Evolutionary conservation across 2,329 filamentous ascomycete species (phyloP).

Genomic region (Fusarium sp.): DNA sequence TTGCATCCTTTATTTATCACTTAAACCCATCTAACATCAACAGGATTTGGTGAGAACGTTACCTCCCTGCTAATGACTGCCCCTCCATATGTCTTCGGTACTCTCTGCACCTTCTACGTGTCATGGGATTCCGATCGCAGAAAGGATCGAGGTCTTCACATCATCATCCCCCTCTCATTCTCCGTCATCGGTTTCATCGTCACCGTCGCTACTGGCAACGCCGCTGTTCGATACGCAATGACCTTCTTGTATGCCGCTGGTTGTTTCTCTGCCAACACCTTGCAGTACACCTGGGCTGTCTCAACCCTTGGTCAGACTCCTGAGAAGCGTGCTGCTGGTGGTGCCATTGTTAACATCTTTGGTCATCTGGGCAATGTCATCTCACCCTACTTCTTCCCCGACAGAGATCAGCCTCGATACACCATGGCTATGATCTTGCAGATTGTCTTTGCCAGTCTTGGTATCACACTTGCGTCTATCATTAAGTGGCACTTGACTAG

Average conservation of each 20-base stretch:
- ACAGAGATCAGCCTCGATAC: slow-evolving; percentile 42
- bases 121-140: slow-evolving; percentile 68
- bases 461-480: neutral
- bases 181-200: slow-evolving; percentile 66
- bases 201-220: slow-evolving; percentile 60
- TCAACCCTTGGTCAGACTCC: slow-evolving; percentile 46
- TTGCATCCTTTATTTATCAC: rapidly evolving
- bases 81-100: slow-evolving; percentile 64
- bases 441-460: slow-evolving; percentile 23
- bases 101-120: slow-evolving; percentile 64
- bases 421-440: slow-evolving; percentile 40
- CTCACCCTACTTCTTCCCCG: slow-evolving; percentile 50
- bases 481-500: slow-evolving; percentile 28
- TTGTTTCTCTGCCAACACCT: slow-evolving; percentile 43
- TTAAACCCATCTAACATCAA: neutral
- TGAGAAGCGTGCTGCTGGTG: slow-evolving; percentile 49
- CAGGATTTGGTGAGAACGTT: slow-evolving; percentile 56
- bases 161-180: slow-evolving; percentile 62
- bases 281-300: slow-evolving; percentile 49
- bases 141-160: slow-evolving; percentile 68
- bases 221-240: slow-evolving; percentile 31
- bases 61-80: slow-evolving; percentile 63
- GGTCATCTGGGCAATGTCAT: slow-evolving; percentile 51
- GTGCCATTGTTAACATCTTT: slow-evolving; percentile 49
- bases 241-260: slow-evolving; percentile 36